Conservation (phyloP, 805 yeast genomes). For the Candida manassasensis region DNA sequence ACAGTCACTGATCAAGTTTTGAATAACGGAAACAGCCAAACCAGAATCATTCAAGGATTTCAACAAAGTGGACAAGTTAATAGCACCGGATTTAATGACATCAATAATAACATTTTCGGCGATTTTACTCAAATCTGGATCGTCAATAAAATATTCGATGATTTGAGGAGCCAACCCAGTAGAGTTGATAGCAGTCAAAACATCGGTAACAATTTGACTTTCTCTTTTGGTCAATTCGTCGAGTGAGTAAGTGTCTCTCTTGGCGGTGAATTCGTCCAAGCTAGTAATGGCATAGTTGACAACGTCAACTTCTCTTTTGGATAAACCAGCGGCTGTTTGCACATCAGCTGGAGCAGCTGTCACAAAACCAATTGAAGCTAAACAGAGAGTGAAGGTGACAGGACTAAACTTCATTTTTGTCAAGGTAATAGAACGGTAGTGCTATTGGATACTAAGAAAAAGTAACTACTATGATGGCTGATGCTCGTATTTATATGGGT, state of each 20-base stretch:
- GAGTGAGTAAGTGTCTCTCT: constrained; percentile 21
- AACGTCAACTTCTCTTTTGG: constrained; percentile 18
- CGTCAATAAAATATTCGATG: constrained; percentile 28
- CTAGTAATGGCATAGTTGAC: constrained; percentile 24
- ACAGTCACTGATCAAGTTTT: constrained; percentile 34
- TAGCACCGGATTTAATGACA: constrained; percentile 26
- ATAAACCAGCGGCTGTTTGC: constrained; percentile 10
- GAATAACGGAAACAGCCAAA: constrained; percentile 32
- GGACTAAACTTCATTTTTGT: constrained; percentile 23
- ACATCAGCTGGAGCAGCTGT: constrained; percentile 22
- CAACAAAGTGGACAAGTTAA: constrained; percentile 34
- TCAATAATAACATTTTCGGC: constrained; percentile 24
- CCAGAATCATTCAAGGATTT: constrained; percentile 40
- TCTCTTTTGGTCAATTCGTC: constrained; percentile 34
- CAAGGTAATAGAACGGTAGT: not conserved
- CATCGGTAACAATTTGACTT: constrained; percentile 35
- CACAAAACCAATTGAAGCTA: constrained; percentile 16
- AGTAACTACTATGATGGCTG: too few species aligned
- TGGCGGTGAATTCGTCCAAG: constrained; percentile 24
- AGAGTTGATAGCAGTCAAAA: constrained; percentile 31
- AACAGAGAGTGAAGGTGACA: constrained; percentile 17
- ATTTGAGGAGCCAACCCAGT: constrained; percentile 35
- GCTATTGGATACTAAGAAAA: too few species aligned
- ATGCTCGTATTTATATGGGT: not conserved
- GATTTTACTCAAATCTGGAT: constrained; percentile 25